Evolutionary conservation across 345 rosid species (phyloP).

Genomic region (Boechera stricta): DNA sequence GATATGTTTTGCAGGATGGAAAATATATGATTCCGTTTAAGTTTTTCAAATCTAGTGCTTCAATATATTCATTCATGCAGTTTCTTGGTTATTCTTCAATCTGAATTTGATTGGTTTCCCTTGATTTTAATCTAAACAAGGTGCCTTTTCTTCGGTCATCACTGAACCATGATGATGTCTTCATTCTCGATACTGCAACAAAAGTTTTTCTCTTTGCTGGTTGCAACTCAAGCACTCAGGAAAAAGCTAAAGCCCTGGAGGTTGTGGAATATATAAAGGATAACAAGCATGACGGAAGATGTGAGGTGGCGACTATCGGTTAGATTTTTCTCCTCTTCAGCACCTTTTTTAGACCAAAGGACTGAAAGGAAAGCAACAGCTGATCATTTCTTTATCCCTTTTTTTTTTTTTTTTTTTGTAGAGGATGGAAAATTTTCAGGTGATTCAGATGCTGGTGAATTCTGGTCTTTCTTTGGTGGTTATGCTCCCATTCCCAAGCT

Average conservation of each 20-base stretch:
- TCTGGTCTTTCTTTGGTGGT: constrained; percentile 95
- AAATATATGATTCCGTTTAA: neutral
- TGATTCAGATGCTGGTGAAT: constrained; percentile 86
- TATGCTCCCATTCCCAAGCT: constrained; percentile 88
- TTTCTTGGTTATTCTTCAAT: constrained; percentile 17
- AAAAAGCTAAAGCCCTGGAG: constrained; percentile 90
- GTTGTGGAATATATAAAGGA: constrained; percentile 75
- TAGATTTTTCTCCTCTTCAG: constrained; percentile 31
- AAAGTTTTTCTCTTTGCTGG: constrained; percentile 87
- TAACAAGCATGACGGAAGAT: constrained; percentile 71
- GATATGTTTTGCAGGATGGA: neutral
- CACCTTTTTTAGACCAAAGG: neutral
- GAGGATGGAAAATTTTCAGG: constrained; percentile 93
- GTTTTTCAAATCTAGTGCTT: neutral
- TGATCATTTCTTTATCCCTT: constrained; percentile 23
- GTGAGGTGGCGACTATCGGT: constrained; percentile 87
- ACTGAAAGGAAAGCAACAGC: constrained; percentile 6
- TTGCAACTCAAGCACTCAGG: constrained; percentile 80
- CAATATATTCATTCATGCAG: neutral
- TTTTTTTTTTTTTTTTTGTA: constrained; percentile 41
- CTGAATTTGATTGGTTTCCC: constrained; percentile 19
- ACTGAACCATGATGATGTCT: constrained; percentile 77
- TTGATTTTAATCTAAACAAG: constrained; percentile 43
- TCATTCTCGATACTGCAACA: constrained; percentile 81
- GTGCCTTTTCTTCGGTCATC: constrained; percentile 85